Base-by-base conservation (phyloP, 1,139 yeast species). In the Suhomyces atakaporum region DNA sequence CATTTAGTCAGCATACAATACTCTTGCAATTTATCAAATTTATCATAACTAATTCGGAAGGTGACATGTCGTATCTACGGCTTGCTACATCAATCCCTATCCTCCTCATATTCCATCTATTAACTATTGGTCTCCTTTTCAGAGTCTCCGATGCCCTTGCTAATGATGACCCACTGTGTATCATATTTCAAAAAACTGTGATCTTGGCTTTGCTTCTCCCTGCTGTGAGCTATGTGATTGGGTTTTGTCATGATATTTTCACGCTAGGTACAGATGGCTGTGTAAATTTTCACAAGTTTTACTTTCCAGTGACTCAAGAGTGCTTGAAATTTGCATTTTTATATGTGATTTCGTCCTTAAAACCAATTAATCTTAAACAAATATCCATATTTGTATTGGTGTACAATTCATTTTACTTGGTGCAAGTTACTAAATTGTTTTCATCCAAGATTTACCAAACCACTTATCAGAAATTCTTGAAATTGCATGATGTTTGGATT, bases 401-500 rank as follows among this genome's bases (percentile, higher is more conserved):
- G 2, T 42, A 16, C 35, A 46, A 45, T 26, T 25, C 41, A 3
- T 18, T 36, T 14, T 15, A 31, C 5, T 24, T 46, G 12, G 18
- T 33, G 2, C 22, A 21, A 13, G 29, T 34, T 8, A 21, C 31
- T 12, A 23, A 19, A 18, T 30, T 33, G 37, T 32, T 32, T 29
- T 31, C 39, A 3, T 39, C 46, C 11, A 14, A 19, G 13, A 27
- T 28, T 13, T 53, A 52, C 29, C 16, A 33, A n/a, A 23, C 22
- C 23, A 36, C 27, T 18, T 50, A 42, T 33, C 27, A 33, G 14
- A 43, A 44, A 29, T 53, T 54, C 29, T 29, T 46, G 28, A 38
- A 38, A 22, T 35, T 51, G 16, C 39, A 51, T 34, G 42, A 44
- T 9, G 33, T 51, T 18, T 54, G 57, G 58, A 22, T 27, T 13